Percentiles rank a stretch among this genome's conserved stretches.
phyloP scores from a whole-genome alignment of 1,284 basidiomycete species.

The Chiua sp. region DNA sequence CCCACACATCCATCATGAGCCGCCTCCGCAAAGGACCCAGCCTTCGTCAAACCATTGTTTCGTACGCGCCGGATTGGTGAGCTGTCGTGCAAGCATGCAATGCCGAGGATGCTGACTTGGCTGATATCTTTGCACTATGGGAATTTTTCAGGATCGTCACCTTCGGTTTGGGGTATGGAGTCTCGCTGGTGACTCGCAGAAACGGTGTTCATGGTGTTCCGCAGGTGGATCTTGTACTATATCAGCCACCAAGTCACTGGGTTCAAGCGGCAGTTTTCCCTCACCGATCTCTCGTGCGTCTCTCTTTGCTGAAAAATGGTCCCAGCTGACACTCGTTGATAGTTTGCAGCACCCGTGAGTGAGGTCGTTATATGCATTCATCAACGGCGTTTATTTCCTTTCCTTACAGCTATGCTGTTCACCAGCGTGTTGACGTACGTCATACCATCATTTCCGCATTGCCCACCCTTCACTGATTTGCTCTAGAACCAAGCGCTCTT shows the following conservation, averaged over 20 bases:
- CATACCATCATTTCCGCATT: slow-evolving; percentile 1
- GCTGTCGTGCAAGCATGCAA: background rate
- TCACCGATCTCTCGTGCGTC: slow-evolving; percentile 63
- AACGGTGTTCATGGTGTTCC: background rate
- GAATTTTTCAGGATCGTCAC: slow-evolving; percentile 31
- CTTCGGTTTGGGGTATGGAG: slow-evolving; percentile 26
- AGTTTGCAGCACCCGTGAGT: slow-evolving; percentile 49
- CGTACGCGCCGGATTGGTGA: slow-evolving; percentile 39
- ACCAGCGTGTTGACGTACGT: slow-evolving; percentile 68
- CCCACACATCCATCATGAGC: slow-evolving; percentile 13
- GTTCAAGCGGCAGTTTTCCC: slow-evolving; percentile 73
- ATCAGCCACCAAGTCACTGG: slow-evolving; percentile 61
- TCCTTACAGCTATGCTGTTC: slow-evolving; percentile 52
- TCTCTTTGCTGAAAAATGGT: background rate
- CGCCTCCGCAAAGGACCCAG: slow-evolving; percentile 13
- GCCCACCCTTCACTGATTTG: background rate
- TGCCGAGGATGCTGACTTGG: background rate
- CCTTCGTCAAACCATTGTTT: slow-evolving; percentile 24
- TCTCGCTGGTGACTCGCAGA: background rate
- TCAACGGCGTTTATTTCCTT: background rate
- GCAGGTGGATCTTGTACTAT: slow-evolving; percentile 47
- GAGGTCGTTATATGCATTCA: background rate
- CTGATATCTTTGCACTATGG: background rate
- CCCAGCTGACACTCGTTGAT: background rate
- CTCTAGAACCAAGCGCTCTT: slow-evolving; percentile 45